Evolutionary conservation across 1,139 yeast species (phyloP), one percentile per base, ranked within the genome.

Genomic region (Candida sanyaensis): DNA sequence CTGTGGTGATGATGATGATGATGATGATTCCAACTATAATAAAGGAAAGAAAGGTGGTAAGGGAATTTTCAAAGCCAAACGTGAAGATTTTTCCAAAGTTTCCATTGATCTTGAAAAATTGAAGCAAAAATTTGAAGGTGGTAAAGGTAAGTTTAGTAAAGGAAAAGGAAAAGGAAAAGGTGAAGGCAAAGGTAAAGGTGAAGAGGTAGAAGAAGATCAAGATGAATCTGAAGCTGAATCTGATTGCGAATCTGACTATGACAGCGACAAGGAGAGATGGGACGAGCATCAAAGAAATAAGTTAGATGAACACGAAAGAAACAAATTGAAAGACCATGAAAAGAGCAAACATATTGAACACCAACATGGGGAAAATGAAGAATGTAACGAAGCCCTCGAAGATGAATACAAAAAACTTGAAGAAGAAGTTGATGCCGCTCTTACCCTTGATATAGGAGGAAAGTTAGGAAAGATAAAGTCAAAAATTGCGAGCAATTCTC

Each of bases 401-500:
- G 27, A 10, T 6, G 38, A 34, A 23, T 34, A 21, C 8, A 23
- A 34, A n/a, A 34, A 34, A 21, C 38, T 34, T 23, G 38, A 34
- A 17, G 38, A 34, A 10, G 38, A 34, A 34, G 27, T 34, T 9
- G n/a, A 34, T 21, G 38, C 38, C 23, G 38, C 38, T 13, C 27
- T 34, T 23, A 34, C 38, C 12, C 21, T 34, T 7, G 36, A 32
- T 23, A 17, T 17, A 17, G 21, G 21, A 17, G 21, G 21, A 17
- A 17, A 17, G 21, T 23, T 33, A 27, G 32, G 29, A 4, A 23
- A 28, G 37, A 42, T 33, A 33, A 42, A 31, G 44, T 10, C 28
- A 5, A 42, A 38, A 37, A 36, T 21, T 2, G 33, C 43, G 34
- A 29, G 34, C 38, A 34, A 34, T 34, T n/a, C 31, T 37, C 26